Base-by-base conservation (phyloP, 164 flowering plant genomes). In the Berberis thunbergii region DNA sequence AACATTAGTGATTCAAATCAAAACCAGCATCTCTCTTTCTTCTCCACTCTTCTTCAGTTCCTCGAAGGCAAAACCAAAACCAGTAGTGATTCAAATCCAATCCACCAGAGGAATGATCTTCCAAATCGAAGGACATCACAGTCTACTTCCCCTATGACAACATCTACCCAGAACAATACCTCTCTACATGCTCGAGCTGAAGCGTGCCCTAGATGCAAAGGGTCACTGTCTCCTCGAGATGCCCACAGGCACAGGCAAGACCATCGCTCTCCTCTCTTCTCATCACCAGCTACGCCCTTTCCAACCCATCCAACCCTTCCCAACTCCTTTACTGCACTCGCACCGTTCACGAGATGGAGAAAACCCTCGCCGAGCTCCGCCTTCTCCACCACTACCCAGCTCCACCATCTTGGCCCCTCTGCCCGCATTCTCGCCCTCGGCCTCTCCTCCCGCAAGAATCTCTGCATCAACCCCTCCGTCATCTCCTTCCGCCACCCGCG, bases 331-430 rank as follows among this genome's bases (percentile, higher is more conserved):
- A 95, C 85, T 95, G 99, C 77, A 95, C 99, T n/a, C 92, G 98
- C 62, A 91, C 99, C 7, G 99, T 95, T 42, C 99, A 95, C 72
- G 99, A 95, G 77, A 95, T 95, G 99, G 99, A 95, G 83, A 95
- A 95, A 73, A 89, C 97, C 68, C 83, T 95, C 7, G 89, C 92
- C 49, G 99, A 95, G 76, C 83, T 95, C 45, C 83, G 81, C 60
- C 68, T 80, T 13, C 79, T 95, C 61, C 83, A 91, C 67, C 49
- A 72, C 3, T 89, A 87, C 74, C n/a, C 97, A 87, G 70, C 42
- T 80, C 49, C 69, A 70, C 43, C 76, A 75, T 53, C 74, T 85
- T 41, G 95, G 97, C 13, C 75, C 83, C 13, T 46, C 74, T 39
- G 91, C 96, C 5, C 67, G 66, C 57, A 78, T 85, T 66, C 82